A percentile compares a stretch with the other conserved stretches of the same genome.
These are phyloP conservation scores for Maudiozyma barnettii DNA, from an alignment of 805 yeast genomes.

Conservation along the genomic window DNA sequence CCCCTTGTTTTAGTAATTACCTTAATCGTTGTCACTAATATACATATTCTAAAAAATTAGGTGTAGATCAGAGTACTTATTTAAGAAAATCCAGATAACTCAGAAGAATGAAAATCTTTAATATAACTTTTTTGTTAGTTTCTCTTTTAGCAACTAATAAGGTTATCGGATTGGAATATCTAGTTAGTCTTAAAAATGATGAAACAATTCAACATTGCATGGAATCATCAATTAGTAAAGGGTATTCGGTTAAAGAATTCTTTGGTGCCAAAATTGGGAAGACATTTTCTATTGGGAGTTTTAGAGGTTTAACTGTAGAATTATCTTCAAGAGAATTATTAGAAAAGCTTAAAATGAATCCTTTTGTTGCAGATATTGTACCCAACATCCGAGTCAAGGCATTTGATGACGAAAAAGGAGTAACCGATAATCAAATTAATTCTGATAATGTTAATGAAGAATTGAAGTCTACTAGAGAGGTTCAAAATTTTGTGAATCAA, in stretches of 20 bases:
- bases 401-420: slow-evolving; percentile 32
- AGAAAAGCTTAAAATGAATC: slow-evolving; percentile 43
- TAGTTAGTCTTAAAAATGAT: slow-evolving; percentile 44
- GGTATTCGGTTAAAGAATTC: slow-evolving; percentile 31
- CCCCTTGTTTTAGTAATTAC: background rate
- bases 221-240: slow-evolving; percentile 32
- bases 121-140: background rate
- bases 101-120: background rate
- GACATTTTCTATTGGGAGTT: slow-evolving; percentile 56
- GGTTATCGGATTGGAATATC: slow-evolving; percentile 26
- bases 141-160: background rate
- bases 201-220: slow-evolving; percentile 41
- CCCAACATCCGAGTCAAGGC: slow-evolving; percentile 58
- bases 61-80: no score
- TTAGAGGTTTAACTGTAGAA: slow-evolving; percentile 60
- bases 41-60: no score
- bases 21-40: no score
- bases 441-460: background rate
- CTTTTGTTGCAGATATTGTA: slow-evolving; percentile 57
- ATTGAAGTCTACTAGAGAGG: background rate
- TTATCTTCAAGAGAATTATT: slow-evolving; percentile 40
- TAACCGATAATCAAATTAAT: no score
- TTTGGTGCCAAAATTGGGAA: slow-evolving; percentile 39
- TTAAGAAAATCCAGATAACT: no score
- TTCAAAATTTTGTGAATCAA: background rate